phyloP scores from a whole-genome alignment of 2,329 filamentous ascomycete genomes.

The Ophiostoma sp. region DNA sequence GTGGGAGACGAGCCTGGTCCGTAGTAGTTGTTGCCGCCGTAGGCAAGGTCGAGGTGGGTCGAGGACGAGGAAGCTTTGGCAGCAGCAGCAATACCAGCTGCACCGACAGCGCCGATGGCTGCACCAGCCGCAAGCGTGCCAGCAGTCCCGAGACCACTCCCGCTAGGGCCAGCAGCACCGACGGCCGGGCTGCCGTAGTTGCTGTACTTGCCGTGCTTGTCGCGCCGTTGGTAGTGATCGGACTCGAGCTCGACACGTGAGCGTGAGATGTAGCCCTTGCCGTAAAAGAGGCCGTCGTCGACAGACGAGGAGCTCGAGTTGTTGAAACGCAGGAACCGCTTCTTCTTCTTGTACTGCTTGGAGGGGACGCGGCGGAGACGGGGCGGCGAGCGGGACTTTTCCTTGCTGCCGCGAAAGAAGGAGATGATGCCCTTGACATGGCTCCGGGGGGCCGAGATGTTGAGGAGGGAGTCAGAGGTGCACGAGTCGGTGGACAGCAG shows the following conservation, averaged over 20 bases:
- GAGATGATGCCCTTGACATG: conserved; percentile 34
- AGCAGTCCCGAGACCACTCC: conserved; percentile 12
- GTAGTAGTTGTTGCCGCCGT: conserved; percentile 9
- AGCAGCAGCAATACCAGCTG: not conserved
- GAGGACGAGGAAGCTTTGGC: conserved; percentile 9
- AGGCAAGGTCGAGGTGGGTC: not conserved
- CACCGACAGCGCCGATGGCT: not conserved
- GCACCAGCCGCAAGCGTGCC: conserved; percentile 5
- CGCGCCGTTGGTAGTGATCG: not conserved
- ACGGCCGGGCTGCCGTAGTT: not conserved
- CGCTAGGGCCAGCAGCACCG: not conserved
- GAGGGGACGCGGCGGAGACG: conserved; percentile 12
- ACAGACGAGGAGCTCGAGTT: conserved; percentile 52
- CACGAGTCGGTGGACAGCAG: conserved; percentile 32
- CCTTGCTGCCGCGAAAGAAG: conserved; percentile 31
- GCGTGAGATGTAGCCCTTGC: conserved; percentile 42
- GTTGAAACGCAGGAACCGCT: conserved; percentile 45
- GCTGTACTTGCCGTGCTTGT: no score
- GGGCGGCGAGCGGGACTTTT: conserved; percentile 8
- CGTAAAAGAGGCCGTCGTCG: conserved; percentile 53
- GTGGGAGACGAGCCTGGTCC: conserved; percentile 14
- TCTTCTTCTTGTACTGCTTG: conserved; percentile 31
- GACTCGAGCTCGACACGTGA: conserved; percentile 18
- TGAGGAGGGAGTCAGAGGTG: conserved; percentile 35
- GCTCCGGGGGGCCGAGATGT: conserved; percentile 34